Evolutionary conservation across 2,329 filamentous ascomycete species (phyloP).

Genomic region (Arthroderma uncinatum): DNA sequence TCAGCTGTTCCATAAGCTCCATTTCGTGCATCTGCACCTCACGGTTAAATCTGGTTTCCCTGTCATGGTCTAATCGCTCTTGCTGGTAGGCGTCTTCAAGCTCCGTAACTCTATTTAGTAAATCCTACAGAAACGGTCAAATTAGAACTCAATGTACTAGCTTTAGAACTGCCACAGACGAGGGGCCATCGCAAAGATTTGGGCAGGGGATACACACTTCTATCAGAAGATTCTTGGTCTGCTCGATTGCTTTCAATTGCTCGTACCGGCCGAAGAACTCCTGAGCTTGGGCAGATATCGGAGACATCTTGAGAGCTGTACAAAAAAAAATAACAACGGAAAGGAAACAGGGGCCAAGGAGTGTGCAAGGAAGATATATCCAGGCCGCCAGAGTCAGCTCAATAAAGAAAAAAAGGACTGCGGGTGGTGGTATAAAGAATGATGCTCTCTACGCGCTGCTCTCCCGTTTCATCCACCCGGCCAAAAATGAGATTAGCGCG

Average conservation of each 20-base stretch:
- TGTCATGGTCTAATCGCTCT: slow-evolving; percentile 37
- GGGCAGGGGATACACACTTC: slow-evolving; percentile 27
- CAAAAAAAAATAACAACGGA: not conserved
- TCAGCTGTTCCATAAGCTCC: slow-evolving; percentile 38
- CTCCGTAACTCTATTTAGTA: slow-evolving; percentile 34
- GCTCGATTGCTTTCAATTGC: slow-evolving; percentile 34
- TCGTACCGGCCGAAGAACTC: slow-evolving; percentile 35
- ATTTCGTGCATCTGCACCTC: slow-evolving; percentile 39
- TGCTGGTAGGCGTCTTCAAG: slow-evolving; percentile 36
- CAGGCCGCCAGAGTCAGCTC: not conserved
- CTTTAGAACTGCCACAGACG: not conserved
- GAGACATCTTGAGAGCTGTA: slow-evolving; percentile 10
- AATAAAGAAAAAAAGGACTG: not conserved
- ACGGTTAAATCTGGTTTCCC: slow-evolving; percentile 38
- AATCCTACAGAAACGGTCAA: slow-evolving; percentile 27
- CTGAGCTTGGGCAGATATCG: slow-evolving; percentile 23
- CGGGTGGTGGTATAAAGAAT: slow-evolving; percentile 6
- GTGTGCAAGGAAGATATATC: not conserved
- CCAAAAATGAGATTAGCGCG: not conserved
- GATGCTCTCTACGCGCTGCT: slow-evolving; percentile 1
- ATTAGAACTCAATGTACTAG: not conserved
- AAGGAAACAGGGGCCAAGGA: not conserved
- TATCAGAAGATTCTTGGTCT: slow-evolving; percentile 39
- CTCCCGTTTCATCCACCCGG: not conserved
- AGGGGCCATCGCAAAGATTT: not conserved